Evolutionary conservation across 352 stramenopile genomes (phyloP).

Genomic region (Peronospora destructor): DNA sequence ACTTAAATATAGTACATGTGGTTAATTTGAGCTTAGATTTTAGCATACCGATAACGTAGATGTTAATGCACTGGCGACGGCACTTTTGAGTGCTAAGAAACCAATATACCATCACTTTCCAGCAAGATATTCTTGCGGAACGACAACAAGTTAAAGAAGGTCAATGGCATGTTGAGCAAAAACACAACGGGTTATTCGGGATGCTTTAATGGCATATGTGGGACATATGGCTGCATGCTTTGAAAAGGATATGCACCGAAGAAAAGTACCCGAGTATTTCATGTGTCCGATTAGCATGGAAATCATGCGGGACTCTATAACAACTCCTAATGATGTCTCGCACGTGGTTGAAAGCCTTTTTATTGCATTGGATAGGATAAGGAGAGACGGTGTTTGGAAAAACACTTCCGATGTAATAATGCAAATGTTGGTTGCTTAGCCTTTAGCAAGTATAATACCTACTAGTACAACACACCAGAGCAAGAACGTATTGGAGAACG

Average conservation of each 20-base stretch:
- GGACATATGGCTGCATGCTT: constrained; percentile 42
- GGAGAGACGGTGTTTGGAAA: too few species aligned
- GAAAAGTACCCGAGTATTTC: constrained; percentile 72
- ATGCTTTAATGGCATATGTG: constrained; percentile 56
- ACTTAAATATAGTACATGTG: too few species aligned
- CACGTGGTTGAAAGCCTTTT: constrained; percentile 22
- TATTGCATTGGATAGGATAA: too few species aligned
- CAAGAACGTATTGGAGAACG: too few species aligned
- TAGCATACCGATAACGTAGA: too few species aligned
- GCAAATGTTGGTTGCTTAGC: too few species aligned
- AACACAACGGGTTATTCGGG: constrained; percentile 28
- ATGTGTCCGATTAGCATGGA: constrained; percentile 80
- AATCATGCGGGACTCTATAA: constrained; percentile 73
- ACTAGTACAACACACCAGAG: too few species aligned
- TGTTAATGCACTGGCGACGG: constrained; percentile 45
- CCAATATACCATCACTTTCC: constrained; percentile 44
- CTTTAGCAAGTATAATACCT: too few species aligned
- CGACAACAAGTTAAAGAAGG: constrained; percentile 56
- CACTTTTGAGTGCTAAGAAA: constrained; percentile 48
- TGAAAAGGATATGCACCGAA: constrained; percentile 42
- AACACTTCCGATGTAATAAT: too few species aligned
- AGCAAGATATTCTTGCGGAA: constrained; percentile 51
- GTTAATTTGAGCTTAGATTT: too few species aligned
- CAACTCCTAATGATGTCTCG: constrained; percentile 73
- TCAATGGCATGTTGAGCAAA: constrained; percentile 50